phyloP scores from a whole-genome alignment of 495 filamentous ascomycete species.

The Penicillium parvum region DNA sequence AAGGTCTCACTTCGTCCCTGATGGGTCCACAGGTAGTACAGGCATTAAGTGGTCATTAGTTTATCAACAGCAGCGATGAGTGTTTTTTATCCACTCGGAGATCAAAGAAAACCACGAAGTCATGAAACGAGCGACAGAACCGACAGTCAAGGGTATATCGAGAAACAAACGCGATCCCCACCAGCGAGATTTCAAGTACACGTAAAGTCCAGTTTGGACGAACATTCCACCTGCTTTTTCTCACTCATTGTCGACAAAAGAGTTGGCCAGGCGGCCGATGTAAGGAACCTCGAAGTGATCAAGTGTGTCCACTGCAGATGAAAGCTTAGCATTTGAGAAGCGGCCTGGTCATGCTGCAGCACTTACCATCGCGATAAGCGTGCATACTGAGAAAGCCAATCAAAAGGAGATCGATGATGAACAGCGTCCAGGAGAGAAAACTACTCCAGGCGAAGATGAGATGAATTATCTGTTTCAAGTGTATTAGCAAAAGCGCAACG shows the following conservation, averaged over 20 bases:
- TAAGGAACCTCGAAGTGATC: slow-evolving; percentile 91
- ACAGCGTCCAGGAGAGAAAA: slow-evolving; percentile 78
- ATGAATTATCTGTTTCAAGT: slow-evolving; percentile 59
- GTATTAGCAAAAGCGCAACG: not conserved
- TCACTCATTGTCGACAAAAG: slow-evolving; percentile 89
- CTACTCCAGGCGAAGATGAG: slow-evolving; percentile 79
- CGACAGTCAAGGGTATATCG: slow-evolving; percentile 20
- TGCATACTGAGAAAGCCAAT: slow-evolving; percentile 73
- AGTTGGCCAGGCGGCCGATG: slow-evolving; percentile 71
- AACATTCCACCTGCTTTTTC: not conserved
- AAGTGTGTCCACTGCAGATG: slow-evolving; percentile 66
- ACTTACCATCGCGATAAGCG: slow-evolving; percentile 77
- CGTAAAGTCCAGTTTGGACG: slow-evolving; percentile 8
- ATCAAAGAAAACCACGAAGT: not conserved
- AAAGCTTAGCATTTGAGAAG: not conserved
- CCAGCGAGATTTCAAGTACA: slow-evolving; percentile 12
- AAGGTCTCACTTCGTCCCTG: too few relatives aligned
- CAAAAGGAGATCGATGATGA: slow-evolving; percentile 67
- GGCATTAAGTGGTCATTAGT: too few relatives aligned
- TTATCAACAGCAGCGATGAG: too few relatives aligned
- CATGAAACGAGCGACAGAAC: slow-evolving; percentile 5
- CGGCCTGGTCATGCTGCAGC: not conserved
- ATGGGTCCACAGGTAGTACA: too few relatives aligned
- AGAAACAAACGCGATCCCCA: slow-evolving; percentile 11
- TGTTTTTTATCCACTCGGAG: not conserved